Base-by-base conservation (phyloP, 352 stramenopile species). In the Globisporangium heterothallicum region DNA sequence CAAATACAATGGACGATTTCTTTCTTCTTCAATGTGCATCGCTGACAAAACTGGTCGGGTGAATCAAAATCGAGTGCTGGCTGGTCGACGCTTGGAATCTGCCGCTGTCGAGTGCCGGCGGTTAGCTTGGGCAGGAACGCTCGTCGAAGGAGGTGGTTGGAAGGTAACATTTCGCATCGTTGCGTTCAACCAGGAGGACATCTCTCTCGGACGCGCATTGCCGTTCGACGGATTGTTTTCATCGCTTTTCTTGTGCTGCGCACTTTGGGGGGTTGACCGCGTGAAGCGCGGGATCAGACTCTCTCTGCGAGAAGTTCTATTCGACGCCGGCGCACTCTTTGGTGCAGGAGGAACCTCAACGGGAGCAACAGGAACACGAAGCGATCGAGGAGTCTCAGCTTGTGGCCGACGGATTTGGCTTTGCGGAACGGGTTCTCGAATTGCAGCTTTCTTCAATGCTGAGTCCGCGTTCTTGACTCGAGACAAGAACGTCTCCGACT, bases 251-350 rank as follows among this genome's bases (percentile, higher is more conserved):
- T 14, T n/a, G 13, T 32, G 22, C 7, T 46, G 48, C 26, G 21
- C 30, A 16, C 29, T 27, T 4, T 38, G 35, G 2, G 32, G 12
- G n/a, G 14, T 38, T 38, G 32, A 38, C 32, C 43, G 34, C 4
- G 34, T 10, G n/a, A 59, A 47, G 34, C 53, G 53, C 22, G 53
- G 53, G 38, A 59, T 59, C 13, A 59, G 43, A 25, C 53, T 59
- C 35, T 59, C 53, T 25, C 53, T 34, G 22, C 53, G 53, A 10
- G 53, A 30, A n/a, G 36, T 5, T 22, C 16, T 12, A 29, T 32
- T 48, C 27, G 46, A 36, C 6, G 53, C 26, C 21, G 53, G 53
- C 18, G 44, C 44, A 16, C 32, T 49, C 44, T 53, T 53, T 36
- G 53, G 43, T 1, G 44, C 19, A 26, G 44, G 2, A 4, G 44